Evolutionary conservation across 2,329 filamentous ascomycete genomes (phyloP), one percentile per base, ranked within the genome.

Genomic region (Chalaropsis thielavioides): DNA sequence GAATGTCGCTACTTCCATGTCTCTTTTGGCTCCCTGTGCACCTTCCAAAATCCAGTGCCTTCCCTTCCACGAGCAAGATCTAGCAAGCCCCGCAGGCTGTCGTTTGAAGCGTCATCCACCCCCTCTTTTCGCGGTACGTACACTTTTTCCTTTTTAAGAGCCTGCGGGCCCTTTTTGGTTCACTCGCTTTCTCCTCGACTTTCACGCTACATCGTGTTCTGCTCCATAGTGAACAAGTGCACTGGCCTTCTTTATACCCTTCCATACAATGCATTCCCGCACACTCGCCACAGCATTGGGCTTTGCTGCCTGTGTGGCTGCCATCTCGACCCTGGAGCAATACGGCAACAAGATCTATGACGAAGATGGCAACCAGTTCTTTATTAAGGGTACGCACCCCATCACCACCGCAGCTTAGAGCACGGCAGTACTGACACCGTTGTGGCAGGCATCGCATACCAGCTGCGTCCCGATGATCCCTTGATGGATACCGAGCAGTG

Each of bases 261-360:
- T 5, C n/a, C 7, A 58, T 35, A n/a, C 54, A 1, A 58, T 58
- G 54, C 22, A 27, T 38, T 58, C 54, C 8, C 24, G 15, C 31
- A 38, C 22, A 38, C 54, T 58, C 17, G 10, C 54, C 61, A 10
- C 62, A 2, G 46, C 60, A 3, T 24, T 64, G 19, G 46, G 46
- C 31, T 54, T 67, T 67, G 72, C 74, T 69, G 70, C 73, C 31
- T 69, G 71, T 38, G 73, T 72, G 56, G 69, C 73, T 40, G 77
- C 79, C 38, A 69, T 83, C 60, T 75, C 80, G 43, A 76, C 78
- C 27, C 77, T 84, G 67, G 76, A 79, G 62, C 75, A 77, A 22
- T 82, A 86, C 64, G 90, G 90, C 62, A 85, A 86, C 77, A 95
- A 95, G 76, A 90, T 95, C 78, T 95, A 95, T 78, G 85, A 84